These are phyloP conservation scores for Plenodomus tracheiphilus DNA, from an alignment of 2,329 filamentous ascomycete genomes.

Conservation along the genomic window DNA sequence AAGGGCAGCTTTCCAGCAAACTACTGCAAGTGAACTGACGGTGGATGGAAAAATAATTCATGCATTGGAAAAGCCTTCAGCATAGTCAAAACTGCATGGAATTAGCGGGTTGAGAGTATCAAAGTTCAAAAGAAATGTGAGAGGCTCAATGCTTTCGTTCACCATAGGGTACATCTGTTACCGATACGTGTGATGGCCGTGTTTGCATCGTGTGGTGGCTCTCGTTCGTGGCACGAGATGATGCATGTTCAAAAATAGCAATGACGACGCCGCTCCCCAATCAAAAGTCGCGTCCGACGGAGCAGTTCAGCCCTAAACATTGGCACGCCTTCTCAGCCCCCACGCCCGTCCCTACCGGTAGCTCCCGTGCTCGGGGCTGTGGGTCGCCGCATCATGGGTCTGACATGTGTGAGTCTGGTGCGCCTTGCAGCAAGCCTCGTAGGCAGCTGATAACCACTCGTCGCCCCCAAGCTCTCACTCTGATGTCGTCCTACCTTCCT, in stretches of 20 bases:
- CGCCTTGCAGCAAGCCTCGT: not conserved
- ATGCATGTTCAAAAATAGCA: not conserved
- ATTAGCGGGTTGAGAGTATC: conserved; percentile 13
- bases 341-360: conserved; percentile 3
- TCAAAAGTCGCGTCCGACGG: not conserved
- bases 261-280: conserved; percentile 1
- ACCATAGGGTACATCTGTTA: not conserved
- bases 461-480: not conserved
- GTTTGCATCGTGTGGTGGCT: not conserved
- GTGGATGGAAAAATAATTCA: not conserved
- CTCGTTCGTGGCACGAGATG: too few relatives aligned
- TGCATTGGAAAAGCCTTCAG: not conserved
- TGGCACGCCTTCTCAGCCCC: conserved; percentile 7
- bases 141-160: not conserved
- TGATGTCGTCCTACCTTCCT: not conserved
- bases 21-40: conserved; percentile 61
- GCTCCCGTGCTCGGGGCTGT: conserved; percentile 5
- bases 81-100: conserved; percentile 32
- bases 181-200: not conserved
- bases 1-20: conserved; percentile 81
- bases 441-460: not conserved
- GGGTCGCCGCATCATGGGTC: not conserved
- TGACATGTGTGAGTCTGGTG: not conserved
- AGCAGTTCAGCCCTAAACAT: not conserved
- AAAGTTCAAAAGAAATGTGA: not conserved